These are phyloP conservation scores for Aspergillus sojae DNA, from an alignment of 2,329 filamentous ascomycete genomes.

Conservation along the genomic window DNA sequence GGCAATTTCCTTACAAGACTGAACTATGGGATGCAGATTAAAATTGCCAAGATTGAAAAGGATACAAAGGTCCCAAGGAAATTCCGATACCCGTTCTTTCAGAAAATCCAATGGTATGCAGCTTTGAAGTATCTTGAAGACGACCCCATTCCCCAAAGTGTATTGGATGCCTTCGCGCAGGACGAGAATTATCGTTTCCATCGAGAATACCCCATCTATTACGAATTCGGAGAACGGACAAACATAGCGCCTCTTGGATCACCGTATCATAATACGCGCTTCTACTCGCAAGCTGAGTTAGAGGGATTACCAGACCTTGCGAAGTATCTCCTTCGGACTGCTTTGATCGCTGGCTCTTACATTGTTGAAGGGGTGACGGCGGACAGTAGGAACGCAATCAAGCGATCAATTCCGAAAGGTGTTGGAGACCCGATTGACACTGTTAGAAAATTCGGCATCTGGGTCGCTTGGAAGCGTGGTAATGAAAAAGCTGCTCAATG, in stretches of 20 bases:
- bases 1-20: constrained; percentile 69
- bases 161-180: constrained; percentile 58
- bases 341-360: constrained; percentile 62
- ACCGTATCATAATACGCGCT: constrained; percentile 60
- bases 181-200: constrained; percentile 57
- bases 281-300: constrained; percentile 65
- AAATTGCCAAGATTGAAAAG: constrained; percentile 67
- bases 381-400: constrained; percentile 62
- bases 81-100: constrained; percentile 69
- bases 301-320: constrained; percentile 62
- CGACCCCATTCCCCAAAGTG: constrained; percentile 62
- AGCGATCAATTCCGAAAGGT: constrained; percentile 64
- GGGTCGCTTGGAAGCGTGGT: constrained; percentile 69
- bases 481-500: constrained; percentile 65
- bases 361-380: constrained; percentile 61
- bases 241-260: constrained; percentile 55
- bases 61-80: constrained; percentile 66
- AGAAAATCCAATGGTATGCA: constrained; percentile 70
- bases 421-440: constrained; percentile 63
- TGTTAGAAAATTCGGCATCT: constrained; percentile 63
- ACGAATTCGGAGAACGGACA: constrained; percentile 59
- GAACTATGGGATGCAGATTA: constrained; percentile 69
- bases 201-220: constrained; percentile 59
- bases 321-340: constrained; percentile 65
- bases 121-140: constrained; percentile 65